Percentiles rank a stretch among this genome's conserved stretches.
Conservation (phyloP, 169 alveolate species). For the Cryptosporidium tyzzeri region DNA sequence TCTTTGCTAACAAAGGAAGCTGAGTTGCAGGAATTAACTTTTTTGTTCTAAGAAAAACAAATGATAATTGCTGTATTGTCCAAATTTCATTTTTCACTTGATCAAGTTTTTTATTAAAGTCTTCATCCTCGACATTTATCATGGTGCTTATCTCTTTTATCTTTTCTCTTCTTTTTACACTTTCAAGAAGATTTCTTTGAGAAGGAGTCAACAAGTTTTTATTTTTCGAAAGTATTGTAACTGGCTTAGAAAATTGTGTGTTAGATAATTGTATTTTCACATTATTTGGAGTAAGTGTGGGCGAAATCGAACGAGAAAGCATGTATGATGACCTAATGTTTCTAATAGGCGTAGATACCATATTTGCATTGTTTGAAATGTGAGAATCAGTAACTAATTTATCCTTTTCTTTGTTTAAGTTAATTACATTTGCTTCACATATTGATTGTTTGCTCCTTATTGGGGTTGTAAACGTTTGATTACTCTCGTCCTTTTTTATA, state of each 20-base stretch:
- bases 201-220: constrained; percentile 63
- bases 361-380: not conserved
- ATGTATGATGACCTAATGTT: constrained; percentile 11
- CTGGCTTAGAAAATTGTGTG: constrained; percentile 1
- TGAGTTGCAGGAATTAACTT: constrained; percentile 58
- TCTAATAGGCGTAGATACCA: constrained; percentile 11
- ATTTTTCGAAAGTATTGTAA: constrained; percentile 26
- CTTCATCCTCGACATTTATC: constrained; percentile 47
- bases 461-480: constrained; percentile 25
- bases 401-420: not conserved
- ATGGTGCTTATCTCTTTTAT: constrained; percentile 35
- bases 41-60: constrained; percentile 20
- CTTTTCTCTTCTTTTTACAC: constrained; percentile 56
- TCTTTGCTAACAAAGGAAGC: constrained; percentile 46
- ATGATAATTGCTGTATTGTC: constrained; percentile 55
- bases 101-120: constrained; percentile 29
- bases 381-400: not conserved
- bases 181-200: constrained; percentile 30
- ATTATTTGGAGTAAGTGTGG: constrained; percentile 7
- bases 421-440: not conserved
- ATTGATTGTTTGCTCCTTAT: constrained; percentile 13
- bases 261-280: not conserved
- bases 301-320: constrained; percentile 67
- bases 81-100: constrained; percentile 38
- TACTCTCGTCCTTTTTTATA: not conserved